These are phyloP conservation scores for Spizellomyces sp. DNA, from an alignment of 192 early-diverging fungal species.

Conservation along the genomic window DNA sequence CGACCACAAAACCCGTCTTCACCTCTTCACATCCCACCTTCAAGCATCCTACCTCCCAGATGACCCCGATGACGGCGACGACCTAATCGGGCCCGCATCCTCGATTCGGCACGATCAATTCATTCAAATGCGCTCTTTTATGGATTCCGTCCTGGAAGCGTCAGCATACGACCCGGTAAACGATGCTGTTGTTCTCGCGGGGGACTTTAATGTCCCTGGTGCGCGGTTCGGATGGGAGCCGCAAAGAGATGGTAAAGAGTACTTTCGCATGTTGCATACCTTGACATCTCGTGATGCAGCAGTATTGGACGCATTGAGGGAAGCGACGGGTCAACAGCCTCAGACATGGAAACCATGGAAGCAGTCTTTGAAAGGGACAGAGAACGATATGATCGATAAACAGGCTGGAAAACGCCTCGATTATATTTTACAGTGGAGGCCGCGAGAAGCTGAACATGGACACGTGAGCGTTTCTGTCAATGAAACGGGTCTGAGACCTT, in stretches of 20 bases:
- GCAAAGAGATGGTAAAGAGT: slow-evolving; percentile 9
- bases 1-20: not conserved
- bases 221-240: slow-evolving; percentile 27
- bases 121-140: slow-evolving; percentile 7
- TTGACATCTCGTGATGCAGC: not conserved
- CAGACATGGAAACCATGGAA: slow-evolving; percentile 26
- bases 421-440: slow-evolving; percentile 30
- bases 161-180: slow-evolving; percentile 4
- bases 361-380: not conserved
- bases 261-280: slow-evolving; percentile 23
- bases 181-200: slow-evolving; percentile 28
- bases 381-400: not conserved
- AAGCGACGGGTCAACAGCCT: not conserved
- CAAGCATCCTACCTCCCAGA: slow-evolving; percentile 28
- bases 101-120: slow-evolving; percentile 14
- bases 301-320: not conserved
- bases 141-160: not conserved
- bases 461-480: not conserved
- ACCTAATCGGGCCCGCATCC: slow-evolving; percentile 8
- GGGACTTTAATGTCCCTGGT: slow-evolving; percentile 29
- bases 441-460: not conserved
- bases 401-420: slow-evolving; percentile 29
- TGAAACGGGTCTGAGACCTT: slow-evolving; percentile 19
- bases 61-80: slow-evolving; percentile 23
- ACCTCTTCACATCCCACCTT: slow-evolving; percentile 25